Evolutionary conservation across 1,284 basidiomycete species (phyloP), one percentile per base, ranked within the genome.

Genomic region (Rhodotorula mucilaginosa): DNA sequence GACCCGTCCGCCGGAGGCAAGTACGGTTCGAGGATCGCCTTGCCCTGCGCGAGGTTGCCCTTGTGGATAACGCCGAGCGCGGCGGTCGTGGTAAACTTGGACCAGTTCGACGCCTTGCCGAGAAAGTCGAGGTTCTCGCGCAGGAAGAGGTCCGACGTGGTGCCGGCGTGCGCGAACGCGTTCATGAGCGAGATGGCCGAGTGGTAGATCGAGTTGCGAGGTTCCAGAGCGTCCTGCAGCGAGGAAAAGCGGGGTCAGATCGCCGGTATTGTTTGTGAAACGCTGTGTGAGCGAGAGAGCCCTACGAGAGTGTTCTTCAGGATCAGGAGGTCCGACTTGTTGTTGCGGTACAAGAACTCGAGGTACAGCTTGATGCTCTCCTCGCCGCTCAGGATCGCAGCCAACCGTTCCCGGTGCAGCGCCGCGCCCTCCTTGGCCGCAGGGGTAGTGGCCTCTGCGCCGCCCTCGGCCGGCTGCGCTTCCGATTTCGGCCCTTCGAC

Each of bases 61-160:
- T 95, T 94, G 84, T 97, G 93, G 76, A 98, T 97, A 64, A 97
- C 91, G 77, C 95, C 95, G 34, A 98, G 87, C 13, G 91, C 93
- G 34, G 94, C 93, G 12, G 95, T 97, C 3, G 94, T 92, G 13
- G 92, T 92, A 83, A 97, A 98, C 80, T 97, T 98, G 58, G 92
- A 92, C 95, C 95, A 98, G 80, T 98, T 97, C 56, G 89, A 90
- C 3, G 95, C 95, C 71, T 92, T 86, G 34, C 88, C 90, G 2
- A 98, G 87, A 93, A 93, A 98, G 80, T 96, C 94, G 60, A 98
- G 86, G 80, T 97, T 97, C 69, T 96, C 92, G 16, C 93, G 88
- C 44, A 98, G 83, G 85, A 97, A 98, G 51, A 87, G 81, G 78
- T 98, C 95, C 3, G 93, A 94, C 0, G 93, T 93, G 2, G 95